Conservation (phyloP, 1,284 basidiomycete species). For the Papiliotrema laurentii region DNA sequence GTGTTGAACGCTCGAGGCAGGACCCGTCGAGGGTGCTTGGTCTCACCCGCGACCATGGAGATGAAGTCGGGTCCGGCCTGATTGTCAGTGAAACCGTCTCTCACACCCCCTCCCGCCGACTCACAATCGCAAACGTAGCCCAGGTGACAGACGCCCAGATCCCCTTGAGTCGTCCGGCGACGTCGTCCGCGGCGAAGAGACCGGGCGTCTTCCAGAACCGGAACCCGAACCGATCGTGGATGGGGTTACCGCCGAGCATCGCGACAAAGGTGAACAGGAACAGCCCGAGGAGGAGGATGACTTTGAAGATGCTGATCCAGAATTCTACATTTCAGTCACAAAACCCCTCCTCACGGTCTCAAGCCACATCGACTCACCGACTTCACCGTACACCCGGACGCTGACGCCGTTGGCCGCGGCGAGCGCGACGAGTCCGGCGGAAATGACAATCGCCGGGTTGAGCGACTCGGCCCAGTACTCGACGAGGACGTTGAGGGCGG, state of each 20-base stretch:
- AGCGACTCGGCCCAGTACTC: constrained; percentile 27
- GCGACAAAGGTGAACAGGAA: constrained; percentile 63
- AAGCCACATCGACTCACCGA: constrained; percentile 19
- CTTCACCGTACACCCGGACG: constrained; percentile 32
- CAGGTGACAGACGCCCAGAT: constrained; percentile 13
- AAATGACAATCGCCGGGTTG: constrained; percentile 47
- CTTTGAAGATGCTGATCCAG: constrained; percentile 33
- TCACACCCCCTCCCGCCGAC: too few relatives aligned
- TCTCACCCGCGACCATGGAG: constrained; percentile 13
- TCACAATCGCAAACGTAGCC: background rate
- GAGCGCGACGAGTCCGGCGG: constrained; percentile 44
- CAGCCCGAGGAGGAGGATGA: constrained; percentile 32
- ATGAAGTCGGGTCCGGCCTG: constrained; percentile 23
- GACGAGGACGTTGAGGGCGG: constrained; percentile 15
- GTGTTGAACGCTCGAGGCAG: constrained; percentile 36
- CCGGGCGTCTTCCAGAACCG: constrained; percentile 61
- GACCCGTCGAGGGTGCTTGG: constrained; percentile 18
- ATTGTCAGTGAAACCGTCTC: background rate
- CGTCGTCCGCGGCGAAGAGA: constrained; percentile 10
- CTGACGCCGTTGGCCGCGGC: constrained; percentile 48
- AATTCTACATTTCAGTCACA: constrained; percentile 10
- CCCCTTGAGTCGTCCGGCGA: constrained; percentile 7
- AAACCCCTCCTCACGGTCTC: background rate
- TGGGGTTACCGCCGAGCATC: constrained; percentile 64
- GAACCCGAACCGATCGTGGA: constrained; percentile 39